A percentile compares a stretch with the other conserved stretches of the same genome.
Evolutionary conservation across 148 eudicot genomes (phyloP).

Genomic region (Cornus suecica): DNA sequence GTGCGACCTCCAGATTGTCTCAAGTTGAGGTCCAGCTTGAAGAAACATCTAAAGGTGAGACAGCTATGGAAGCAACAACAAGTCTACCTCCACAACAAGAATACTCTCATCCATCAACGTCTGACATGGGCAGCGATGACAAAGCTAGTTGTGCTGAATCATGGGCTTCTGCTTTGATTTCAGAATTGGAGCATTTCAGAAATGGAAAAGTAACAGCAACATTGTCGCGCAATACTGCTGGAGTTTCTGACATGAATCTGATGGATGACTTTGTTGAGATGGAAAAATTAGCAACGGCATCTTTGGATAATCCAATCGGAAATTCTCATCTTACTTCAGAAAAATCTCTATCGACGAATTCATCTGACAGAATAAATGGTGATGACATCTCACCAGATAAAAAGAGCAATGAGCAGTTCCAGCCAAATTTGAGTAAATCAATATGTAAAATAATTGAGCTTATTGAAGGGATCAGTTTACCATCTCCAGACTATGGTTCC

Average conservation of each 20-base stretch:
- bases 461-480: slow-evolving; percentile 51
- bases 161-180: slow-evolving; percentile 58
- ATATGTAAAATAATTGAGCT: slow-evolving; percentile 47
- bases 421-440: slow-evolving; percentile 25
- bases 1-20: slow-evolving; percentile 39
- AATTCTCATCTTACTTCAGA: slow-evolving; percentile 19
- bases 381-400: slow-evolving; percentile 6
- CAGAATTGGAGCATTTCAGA: slow-evolving; percentile 56
- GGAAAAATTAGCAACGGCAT: slow-evolving; percentile 85
- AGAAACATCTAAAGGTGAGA: slow-evolving; percentile 30
- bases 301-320: slow-evolving; percentile 48
- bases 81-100: slow-evolving; percentile 25
- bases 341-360: slow-evolving; percentile 1
- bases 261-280: slow-evolving; percentile 98
- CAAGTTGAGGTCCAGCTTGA: slow-evolving; percentile 49
- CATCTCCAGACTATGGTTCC: slow-evolving; percentile 18
- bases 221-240: slow-evolving; percentile 41
- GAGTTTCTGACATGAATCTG: slow-evolving; percentile 62
- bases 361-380: slow-evolving; percentile 6
- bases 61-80: slow-evolving; percentile 23
- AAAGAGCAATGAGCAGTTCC: slow-evolving; percentile 5
- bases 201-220: slow-evolving; percentile 37
- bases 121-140: slow-evolving; percentile 80
- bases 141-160: slow-evolving; percentile 64
- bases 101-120: slow-evolving; percentile 41